These are phyloP conservation scores for Bassia scoparia DNA, from an alignment of 148 eudicot genomes.

Conservation along the genomic window DNA sequence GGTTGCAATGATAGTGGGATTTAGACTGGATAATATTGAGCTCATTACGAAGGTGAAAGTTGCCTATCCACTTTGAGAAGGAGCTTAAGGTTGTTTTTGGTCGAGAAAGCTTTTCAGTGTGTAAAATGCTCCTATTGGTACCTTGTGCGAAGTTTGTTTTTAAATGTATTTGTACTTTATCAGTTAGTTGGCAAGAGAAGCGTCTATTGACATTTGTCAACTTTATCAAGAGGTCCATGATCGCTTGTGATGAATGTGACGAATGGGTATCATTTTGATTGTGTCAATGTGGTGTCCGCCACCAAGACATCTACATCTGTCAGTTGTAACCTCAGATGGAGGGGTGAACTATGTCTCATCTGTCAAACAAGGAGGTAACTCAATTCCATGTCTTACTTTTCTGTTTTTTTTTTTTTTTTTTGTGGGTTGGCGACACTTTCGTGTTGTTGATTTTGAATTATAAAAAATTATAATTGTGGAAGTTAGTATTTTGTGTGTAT, in stretches of 20 bases:
- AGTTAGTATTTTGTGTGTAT: not conserved
- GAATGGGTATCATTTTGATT: slow-evolving; percentile 99
- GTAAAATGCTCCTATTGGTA: not conserved
- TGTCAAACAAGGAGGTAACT: slow-evolving; percentile 46
- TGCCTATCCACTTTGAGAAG: slow-evolving; percentile 64
- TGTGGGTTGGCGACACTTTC: too few species aligned
- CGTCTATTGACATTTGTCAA: slow-evolving; percentile 87
- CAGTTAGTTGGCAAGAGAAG: slow-evolving; percentile 75
- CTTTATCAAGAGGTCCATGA: slow-evolving; percentile 86
- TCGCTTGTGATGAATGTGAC: slow-evolving; percentile 94
- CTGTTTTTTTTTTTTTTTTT: too few species aligned
- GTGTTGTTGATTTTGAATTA: too few species aligned
- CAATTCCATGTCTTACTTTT: not conserved
- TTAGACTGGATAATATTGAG: slow-evolving; percentile 71
- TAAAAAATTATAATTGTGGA: too few species aligned
- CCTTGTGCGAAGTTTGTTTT: not conserved
- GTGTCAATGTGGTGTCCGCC: slow-evolving; percentile 62
- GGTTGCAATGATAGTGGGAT: slow-evolving; percentile 75
- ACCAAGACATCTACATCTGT: slow-evolving; percentile 72
- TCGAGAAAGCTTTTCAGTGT: not conserved
- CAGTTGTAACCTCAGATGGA: slow-evolving; percentile 61
- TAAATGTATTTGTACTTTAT: not conserved
- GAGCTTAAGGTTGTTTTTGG: slow-evolving; percentile 68
- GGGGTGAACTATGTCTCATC: slow-evolving; percentile 35
- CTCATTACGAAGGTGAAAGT: slow-evolving; percentile 74